Evolutionary conservation across 2,329 filamentous ascomycete species (phyloP), one percentile per base, ranked within the genome.

Genomic region (Colletotrichum lentis): DNA sequence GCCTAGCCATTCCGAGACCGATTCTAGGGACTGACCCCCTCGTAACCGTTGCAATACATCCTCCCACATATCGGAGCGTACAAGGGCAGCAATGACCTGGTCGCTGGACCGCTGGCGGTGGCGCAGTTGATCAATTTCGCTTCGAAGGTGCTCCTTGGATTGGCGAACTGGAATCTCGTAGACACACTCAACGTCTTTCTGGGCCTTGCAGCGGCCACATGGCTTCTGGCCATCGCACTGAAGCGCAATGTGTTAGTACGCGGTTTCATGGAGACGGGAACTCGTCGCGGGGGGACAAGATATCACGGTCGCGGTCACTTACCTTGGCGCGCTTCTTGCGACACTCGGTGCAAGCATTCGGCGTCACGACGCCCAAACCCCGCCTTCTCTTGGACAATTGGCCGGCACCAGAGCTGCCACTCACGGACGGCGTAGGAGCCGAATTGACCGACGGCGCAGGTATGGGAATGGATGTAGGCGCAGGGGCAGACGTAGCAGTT

Each of bases 141-240:
- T 80, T 52, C 88, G 83, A 5, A 90, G 81, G 60, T 84, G 83
- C 69, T 89, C 87, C 69, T 90, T 90, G 12, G 87, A 89, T 71
- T 89, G 87, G 52, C 88, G 86, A 5, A 90, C 83, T 0, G 87
- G 88, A 8, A 88, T 74, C 71, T 90, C 86, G 77, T 90, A 90
- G 27, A 88, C 74, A 69, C 88, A 90, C 27, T 88, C 83, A 46
- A 83, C 77, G 39, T 85, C 83, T 62, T 83, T 84, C 70, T 89
- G 86, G 0, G 77, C 71, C 66, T 79, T 82, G 76, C 88, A 90
- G 69, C 88, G 80, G 41, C 81, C 80, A 71, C 86, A 88, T 3
- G 86, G 87, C 37, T 74, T 81, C 56, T 84, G 79, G 7, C 88
- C 88, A 72, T 90, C 87, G 73, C 88, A 90, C 86, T 88, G 56